Base-by-base conservation (phyloP, 2,329 filamentous ascomycete genomes). In the Diplocarpon rosae region DNA sequence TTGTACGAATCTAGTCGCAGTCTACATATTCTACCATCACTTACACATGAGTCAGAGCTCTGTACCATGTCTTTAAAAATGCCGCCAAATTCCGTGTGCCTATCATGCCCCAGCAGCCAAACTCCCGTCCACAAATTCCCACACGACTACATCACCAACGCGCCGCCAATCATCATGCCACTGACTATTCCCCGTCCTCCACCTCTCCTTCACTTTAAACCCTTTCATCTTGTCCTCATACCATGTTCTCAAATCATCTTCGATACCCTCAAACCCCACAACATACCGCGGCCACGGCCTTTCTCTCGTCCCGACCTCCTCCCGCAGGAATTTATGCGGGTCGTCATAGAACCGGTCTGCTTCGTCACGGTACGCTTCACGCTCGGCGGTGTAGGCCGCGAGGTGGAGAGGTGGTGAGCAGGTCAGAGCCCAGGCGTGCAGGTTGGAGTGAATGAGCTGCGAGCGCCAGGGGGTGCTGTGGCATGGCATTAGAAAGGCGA, bases 381-480 rank as follows among this genome's bases (percentile, higher is more conserved):
- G 78, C 59, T 85, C 74, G 5, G 65, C 62, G 0, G 74, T 69
- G 20, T 72, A 69, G 0, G 88, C 71, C 2, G 61, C 61, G 0
- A 76, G 76, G 56, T 81, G 67, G 11, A 98, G 66, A 0, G 92
- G 92, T 1, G 92, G 92, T 55, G 95, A 89, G 63, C 92, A 98
- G 5, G 84, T 83, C 13, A 96, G 69, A 0, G 89, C 90, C 70
- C 89, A 89, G 3, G 87, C 88, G 46, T 76, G 67, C 42, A 95
- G 78, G 27, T 69, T 67, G 0, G 85, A 76, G 59, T 92, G 76
- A 49, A 93, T 71, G 32, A 96, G 73, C 59, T 93, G 85, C 13
- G 83, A 88, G 57, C 89, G 83, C 90, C 92, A 96, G 2, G 92
- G 90, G 0, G 90, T 96, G 53, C 84, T 85, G 69, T 98, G 92